These are phyloP conservation scores for Deinandra increscens DNA, from an alignment of 129 eudicot species.

Conservation along the genomic window DNA sequence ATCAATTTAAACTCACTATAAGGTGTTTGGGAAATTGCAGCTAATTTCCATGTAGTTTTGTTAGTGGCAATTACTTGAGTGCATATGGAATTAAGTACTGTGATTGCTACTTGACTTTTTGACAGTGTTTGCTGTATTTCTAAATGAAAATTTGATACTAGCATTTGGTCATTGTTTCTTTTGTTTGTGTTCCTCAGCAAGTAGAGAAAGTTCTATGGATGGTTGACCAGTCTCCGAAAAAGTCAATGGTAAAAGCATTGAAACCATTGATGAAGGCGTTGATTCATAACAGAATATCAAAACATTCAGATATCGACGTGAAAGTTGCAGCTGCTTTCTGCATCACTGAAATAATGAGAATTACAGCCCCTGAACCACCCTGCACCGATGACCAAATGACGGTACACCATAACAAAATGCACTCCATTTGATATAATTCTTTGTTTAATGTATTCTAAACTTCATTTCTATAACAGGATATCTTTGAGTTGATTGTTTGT, in stretches of 20 bases:
- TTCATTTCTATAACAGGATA: conserved; percentile 48
- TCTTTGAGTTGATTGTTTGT: conserved; percentile 79
- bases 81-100: background rate
- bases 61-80: conserved; percentile 1
- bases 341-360: conserved; percentile 91
- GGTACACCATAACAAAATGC: conserved; percentile 37
- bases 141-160: conserved; percentile 5
- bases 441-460: conserved; percentile 4
- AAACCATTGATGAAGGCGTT: conserved; percentile 66
- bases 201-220: conserved; percentile 55
- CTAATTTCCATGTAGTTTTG: background rate
- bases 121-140: background rate
- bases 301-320: conserved; percentile 75
- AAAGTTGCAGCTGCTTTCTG: conserved; percentile 86
- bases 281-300: conserved; percentile 48
- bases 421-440: background rate
- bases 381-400: conserved; percentile 86
- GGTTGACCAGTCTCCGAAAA: conserved; percentile 86
- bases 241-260: conserved; percentile 66
- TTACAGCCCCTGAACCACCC: conserved; percentile 98
- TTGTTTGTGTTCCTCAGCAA: conserved; percentile 39
- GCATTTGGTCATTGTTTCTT: background rate
- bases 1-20: too few species aligned
- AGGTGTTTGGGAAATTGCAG: too few species aligned
- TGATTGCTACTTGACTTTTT: conserved; percentile 1